phyloP scores from a whole-genome alignment of 2,329 filamentous ascomycete genomes.

The Alternaria brassicae region DNA sequence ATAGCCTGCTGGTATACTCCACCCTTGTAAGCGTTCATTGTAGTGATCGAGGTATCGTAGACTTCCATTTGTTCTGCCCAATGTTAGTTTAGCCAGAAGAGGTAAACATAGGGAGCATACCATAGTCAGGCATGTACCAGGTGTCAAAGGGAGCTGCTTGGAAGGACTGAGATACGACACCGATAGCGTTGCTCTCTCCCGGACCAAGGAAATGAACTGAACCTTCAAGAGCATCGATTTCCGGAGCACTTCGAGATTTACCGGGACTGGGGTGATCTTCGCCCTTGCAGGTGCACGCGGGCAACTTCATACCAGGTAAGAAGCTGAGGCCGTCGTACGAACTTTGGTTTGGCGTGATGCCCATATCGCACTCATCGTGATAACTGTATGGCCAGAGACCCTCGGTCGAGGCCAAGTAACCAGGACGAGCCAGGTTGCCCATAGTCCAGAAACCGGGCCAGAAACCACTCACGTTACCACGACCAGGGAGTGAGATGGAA shows the following conservation, averaged over 20 bases:
- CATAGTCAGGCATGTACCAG: constrained; percentile 69
- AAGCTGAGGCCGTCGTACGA: constrained; percentile 69
- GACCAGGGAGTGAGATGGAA: constrained; percentile 72
- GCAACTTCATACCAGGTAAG: constrained; percentile 73
- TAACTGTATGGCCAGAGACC: constrained; percentile 80
- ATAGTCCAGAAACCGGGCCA: constrained; percentile 81
- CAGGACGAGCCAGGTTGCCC: constrained; percentile 74
- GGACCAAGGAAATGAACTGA: constrained; percentile 62
- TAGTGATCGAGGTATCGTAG: constrained; percentile 63
- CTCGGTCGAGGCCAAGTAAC: constrained; percentile 73
- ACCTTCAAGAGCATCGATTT: constrained; percentile 77
- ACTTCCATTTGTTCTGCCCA: constrained; percentile 66
- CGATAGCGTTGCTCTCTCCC: constrained; percentile 60
- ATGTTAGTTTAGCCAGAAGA: constrained; percentile 17
- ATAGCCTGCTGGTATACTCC: constrained; percentile 64
- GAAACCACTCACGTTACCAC: constrained; percentile 71
- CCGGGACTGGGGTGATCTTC: constrained; percentile 72
- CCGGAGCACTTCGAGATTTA: constrained; percentile 70
- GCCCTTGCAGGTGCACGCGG: constrained; percentile 69
- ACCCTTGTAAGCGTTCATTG: constrained; percentile 63
- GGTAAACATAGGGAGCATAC: constrained; percentile 26
- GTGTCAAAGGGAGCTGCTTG: constrained; percentile 75
- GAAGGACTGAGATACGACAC: constrained; percentile 70
- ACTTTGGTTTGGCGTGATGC: constrained; percentile 76
- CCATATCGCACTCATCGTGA: constrained; percentile 70